phyloP scores from a whole-genome alignment of 345 rosid species.

The Salix viminalis region DNA sequence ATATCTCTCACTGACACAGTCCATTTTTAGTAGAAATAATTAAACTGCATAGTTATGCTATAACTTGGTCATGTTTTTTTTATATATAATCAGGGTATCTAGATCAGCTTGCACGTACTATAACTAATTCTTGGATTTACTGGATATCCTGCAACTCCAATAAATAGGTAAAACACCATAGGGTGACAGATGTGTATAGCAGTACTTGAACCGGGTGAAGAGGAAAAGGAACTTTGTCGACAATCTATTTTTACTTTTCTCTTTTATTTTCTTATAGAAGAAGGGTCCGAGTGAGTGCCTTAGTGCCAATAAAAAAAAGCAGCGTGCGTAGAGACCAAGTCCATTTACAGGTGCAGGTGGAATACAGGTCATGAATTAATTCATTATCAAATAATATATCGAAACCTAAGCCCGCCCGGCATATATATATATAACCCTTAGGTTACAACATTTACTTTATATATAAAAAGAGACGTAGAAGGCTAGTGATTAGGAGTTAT shows the following conservation, averaged over 20 bases:
- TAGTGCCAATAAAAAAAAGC: not conserved
- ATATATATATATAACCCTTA: too few species aligned
- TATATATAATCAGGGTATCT: too few species aligned
- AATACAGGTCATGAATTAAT: not conserved
- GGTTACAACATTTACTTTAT: too few species aligned
- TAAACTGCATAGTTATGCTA: not conserved
- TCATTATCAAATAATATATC: not conserved
- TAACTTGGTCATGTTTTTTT: too few species aligned
- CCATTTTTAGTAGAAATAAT: not conserved
- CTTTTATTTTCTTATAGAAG: not conserved
- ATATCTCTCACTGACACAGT: not conserved
- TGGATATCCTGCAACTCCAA: too few species aligned
- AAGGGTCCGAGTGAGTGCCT: not conserved
- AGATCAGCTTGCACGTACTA: fast-evolving
- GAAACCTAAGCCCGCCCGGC: too few species aligned
- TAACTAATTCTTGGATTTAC: fast-evolving
- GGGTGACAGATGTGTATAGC: too few species aligned
- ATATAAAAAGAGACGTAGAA: too few species aligned
- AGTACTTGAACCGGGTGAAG: too few species aligned
- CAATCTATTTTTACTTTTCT: not conserved
- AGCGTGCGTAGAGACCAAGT: not conserved
- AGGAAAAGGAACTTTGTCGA: not conserved
- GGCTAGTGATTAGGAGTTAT: too few species aligned
- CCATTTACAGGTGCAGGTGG: not conserved
- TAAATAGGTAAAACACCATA: fast-evolving